Percentiles rank a stretch among this genome's conserved stretches.
These are phyloP conservation scores for Haberlea rhodopensis DNA, from an alignment of 257 asterid genomes.

Conservation along the genomic window DNA sequence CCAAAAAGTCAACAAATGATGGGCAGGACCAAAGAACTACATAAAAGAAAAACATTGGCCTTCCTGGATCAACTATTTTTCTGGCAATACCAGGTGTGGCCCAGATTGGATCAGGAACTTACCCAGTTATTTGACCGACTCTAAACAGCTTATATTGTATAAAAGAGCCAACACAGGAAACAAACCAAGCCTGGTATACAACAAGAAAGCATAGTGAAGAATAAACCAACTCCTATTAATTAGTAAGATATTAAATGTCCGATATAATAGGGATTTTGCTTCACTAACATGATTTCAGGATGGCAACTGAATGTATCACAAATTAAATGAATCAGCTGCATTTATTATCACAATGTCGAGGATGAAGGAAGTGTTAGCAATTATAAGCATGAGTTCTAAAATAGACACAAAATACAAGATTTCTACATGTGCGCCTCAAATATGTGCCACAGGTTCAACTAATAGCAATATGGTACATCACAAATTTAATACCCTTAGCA, in stretches of 20 bases:
- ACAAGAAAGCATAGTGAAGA: not conserved
- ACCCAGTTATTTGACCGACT: not conserved
- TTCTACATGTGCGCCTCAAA: not conserved
- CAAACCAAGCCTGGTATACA: not conserved
- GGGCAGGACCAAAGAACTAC: slow-evolving; percentile 17
- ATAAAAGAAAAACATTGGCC: slow-evolving; percentile 1
- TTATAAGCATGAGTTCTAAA: not conserved
- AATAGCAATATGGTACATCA: not conserved
- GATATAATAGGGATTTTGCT: slow-evolving; percentile 1
- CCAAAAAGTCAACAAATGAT: slow-evolving; percentile 1
- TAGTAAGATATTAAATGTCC: not conserved
- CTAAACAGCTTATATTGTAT: not conserved
- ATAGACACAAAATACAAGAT: slow-evolving; percentile 10
- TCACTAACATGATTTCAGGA: slow-evolving; percentile 12
- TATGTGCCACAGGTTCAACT: not conserved
- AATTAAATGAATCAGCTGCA: not conserved
- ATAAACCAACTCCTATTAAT: slow-evolving; percentile 5
- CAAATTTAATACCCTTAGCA: slow-evolving; percentile 62
- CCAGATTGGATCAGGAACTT: not conserved
- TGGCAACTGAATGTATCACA: slow-evolving; percentile 3
- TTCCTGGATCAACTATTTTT: not conserved
- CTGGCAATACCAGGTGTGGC: not conserved
- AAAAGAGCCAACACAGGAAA: not conserved
- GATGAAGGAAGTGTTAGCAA: not conserved
- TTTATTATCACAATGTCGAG: not conserved